phyloP scores from a whole-genome alignment of 2,329 filamentous ascomycete genomes.

The Zarea fungicola region DNA sequence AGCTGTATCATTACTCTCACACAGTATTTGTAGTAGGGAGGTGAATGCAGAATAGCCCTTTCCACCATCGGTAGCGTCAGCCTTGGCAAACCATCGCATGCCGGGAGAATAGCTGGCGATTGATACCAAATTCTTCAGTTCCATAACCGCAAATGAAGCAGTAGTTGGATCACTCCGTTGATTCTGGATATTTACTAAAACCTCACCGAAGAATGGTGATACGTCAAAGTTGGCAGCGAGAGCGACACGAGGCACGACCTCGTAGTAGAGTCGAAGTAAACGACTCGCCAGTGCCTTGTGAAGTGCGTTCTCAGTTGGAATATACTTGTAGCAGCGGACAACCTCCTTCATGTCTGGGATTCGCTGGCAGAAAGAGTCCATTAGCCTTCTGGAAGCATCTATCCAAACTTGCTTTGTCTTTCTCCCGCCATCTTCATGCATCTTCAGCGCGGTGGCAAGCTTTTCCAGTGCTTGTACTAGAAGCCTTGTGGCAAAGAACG shows the following conservation, averaged over 20 bases:
- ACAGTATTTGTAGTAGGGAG: slow-evolving; percentile 54
- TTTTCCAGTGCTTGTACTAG: slow-evolving; percentile 77
- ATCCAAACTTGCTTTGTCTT: slow-evolving; percentile 53
- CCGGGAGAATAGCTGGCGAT: slow-evolving; percentile 76
- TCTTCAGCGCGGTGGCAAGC: slow-evolving; percentile 56
- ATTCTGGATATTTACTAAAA: slow-evolving; percentile 57
- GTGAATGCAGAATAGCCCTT: slow-evolving; percentile 57
- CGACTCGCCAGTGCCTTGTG: slow-evolving; percentile 76
- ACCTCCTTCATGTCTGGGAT: slow-evolving; percentile 80
- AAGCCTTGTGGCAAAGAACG: slow-evolving; percentile 77
- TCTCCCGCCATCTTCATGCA: slow-evolving; percentile 47
- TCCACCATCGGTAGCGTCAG: slow-evolving; percentile 46
- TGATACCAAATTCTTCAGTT: slow-evolving; percentile 74
- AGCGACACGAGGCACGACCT: slow-evolving; percentile 72
- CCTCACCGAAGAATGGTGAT: slow-evolving; percentile 66
- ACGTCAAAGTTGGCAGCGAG: slow-evolving; percentile 85
- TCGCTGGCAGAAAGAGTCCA: slow-evolving; percentile 70
- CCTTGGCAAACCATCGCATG: slow-evolving; percentile 87
- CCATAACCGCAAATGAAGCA: slow-evolving; percentile 57
- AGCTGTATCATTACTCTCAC: slow-evolving; percentile 24
- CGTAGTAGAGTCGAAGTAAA: slow-evolving; percentile 78
- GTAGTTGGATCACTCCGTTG: slow-evolving; percentile 44
- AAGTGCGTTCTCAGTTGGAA: slow-evolving; percentile 62
- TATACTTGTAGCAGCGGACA: slow-evolving; percentile 66
- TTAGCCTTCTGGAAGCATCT: slow-evolving; percentile 61